These are phyloP conservation scores for Trametes sanguinea DNA, from an alignment of 768 basidiomycete species.

Conservation along the genomic window DNA sequence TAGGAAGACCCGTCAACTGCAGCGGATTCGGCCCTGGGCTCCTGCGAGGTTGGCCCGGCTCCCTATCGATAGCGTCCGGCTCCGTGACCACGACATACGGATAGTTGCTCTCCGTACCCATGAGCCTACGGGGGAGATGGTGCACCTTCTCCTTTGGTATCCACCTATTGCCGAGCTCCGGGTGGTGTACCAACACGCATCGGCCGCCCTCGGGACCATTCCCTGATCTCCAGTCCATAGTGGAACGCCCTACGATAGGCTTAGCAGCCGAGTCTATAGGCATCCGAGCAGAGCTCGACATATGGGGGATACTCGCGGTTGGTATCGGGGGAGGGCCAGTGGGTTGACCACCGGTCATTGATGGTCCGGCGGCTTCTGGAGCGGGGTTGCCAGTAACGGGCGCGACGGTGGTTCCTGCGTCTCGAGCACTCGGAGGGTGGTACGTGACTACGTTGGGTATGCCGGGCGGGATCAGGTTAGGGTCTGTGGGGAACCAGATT, in stretches of 20 bases:
- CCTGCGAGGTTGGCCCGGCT: constrained; percentile 8
- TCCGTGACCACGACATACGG: constrained; percentile 16
- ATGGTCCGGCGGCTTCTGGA: not conserved
- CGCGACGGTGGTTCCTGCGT: not conserved
- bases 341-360: not conserved
- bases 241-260: not conserved
- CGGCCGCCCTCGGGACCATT: constrained; percentile 5
- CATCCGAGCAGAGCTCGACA: constrained; percentile 7
- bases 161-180: constrained; percentile 3
- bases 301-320: not conserved
- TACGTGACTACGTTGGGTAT: not conserved
- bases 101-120: constrained; percentile 8
- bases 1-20: constrained; percentile 21
- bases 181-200: not conserved
- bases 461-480: not conserved
- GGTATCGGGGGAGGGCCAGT: not conserved
- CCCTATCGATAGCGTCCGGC: constrained; percentile 13
- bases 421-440: not conserved
- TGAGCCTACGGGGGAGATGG: constrained; percentile 5
- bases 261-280: not conserved
- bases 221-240: not conserved
- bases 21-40: constrained; percentile 24
- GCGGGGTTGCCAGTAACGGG: not conserved
- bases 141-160: constrained; percentile 1
- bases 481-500: not conserved